These are phyloP conservation scores for Macrophomina phaseolina DNA, from an alignment of 2,329 filamentous ascomycete genomes.

Conservation along the genomic window DNA sequence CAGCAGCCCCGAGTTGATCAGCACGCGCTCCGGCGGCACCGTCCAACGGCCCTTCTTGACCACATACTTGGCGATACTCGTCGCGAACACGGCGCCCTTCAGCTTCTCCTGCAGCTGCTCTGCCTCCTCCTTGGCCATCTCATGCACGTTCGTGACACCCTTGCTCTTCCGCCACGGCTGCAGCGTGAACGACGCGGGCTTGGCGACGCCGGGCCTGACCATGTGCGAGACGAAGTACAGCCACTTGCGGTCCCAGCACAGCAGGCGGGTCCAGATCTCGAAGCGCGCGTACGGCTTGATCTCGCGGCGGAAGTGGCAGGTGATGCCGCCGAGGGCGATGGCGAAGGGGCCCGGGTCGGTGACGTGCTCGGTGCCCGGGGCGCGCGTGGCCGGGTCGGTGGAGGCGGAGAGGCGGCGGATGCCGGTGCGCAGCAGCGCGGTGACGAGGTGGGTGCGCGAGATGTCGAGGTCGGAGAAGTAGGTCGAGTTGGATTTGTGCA, in stretches of 20 bases:
- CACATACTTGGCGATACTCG: conserved; percentile 57
- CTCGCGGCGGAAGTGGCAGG: conserved; percentile 55
- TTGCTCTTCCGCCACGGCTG: conserved; percentile 52
- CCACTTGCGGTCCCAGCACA: conserved; percentile 59
- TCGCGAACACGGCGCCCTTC: conserved; percentile 54
- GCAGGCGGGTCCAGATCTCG: conserved; percentile 55
- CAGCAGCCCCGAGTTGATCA: conserved; percentile 74
- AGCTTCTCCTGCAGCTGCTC: conserved; percentile 36
- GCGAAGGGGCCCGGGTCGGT: conserved; percentile 33
- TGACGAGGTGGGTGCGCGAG: conserved; percentile 79
- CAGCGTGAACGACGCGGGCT: conserved; percentile 49
- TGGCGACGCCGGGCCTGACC: conserved; percentile 51
- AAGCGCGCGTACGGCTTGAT: conserved; percentile 52
- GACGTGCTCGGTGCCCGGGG: conserved; percentile 27
- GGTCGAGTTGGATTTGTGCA: conserved; percentile 83
- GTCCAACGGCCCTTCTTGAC: conserved; percentile 70
- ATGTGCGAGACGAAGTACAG: conserved; percentile 56
- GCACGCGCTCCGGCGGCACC: conserved; percentile 77
- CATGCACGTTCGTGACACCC: conserved; percentile 29
- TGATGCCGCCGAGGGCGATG: conserved; percentile 55
- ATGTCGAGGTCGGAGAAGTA: conserved; percentile 89
- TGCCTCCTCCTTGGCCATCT: conserved; percentile 34
- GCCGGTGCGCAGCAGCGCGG: conserved; percentile 54
- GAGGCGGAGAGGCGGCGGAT: conserved; percentile 36
- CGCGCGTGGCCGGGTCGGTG: not conserved